These are phyloP conservation scores for Lycium ferocissimum DNA, from an alignment of 257 asterid species.

Conservation along the genomic window DNA sequence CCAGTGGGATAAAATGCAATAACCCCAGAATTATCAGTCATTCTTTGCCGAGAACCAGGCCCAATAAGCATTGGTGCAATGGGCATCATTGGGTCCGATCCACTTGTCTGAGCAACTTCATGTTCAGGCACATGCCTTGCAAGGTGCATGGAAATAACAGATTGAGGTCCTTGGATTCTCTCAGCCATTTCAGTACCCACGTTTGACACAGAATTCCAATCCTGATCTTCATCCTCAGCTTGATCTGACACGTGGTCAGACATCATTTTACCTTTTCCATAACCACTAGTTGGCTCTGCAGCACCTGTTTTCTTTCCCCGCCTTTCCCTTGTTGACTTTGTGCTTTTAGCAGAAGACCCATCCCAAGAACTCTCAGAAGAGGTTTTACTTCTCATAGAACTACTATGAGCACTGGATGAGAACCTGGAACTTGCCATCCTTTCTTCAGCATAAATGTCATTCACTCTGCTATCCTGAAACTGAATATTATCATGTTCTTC, in stretches of 20 bases:
- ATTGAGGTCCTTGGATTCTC: slow-evolving; percentile 57
- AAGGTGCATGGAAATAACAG: slow-evolving; percentile 58
- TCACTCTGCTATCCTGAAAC: slow-evolving; percentile 60
- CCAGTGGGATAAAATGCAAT: slow-evolving; percentile 92
- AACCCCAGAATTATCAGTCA: slow-evolving; percentile 67
- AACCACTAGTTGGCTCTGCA: slow-evolving; percentile 45
- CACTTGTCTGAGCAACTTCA: slow-evolving; percentile 78
- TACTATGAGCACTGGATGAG: slow-evolving; percentile 54
- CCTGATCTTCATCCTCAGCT: slow-evolving; percentile 68
- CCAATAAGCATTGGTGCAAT: slow-evolving; percentile 80
- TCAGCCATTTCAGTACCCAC: slow-evolving; percentile 58
- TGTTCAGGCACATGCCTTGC: slow-evolving; percentile 60
- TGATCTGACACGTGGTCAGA: slow-evolving; percentile 53
- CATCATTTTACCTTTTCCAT: slow-evolving; percentile 67
- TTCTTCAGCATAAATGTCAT: slow-evolving; percentile 65
- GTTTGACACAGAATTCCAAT: slow-evolving; percentile 52
- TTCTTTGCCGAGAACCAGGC: slow-evolving; percentile 69
- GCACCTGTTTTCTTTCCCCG: slow-evolving; percentile 51
- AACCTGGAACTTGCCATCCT: slow-evolving; percentile 52
- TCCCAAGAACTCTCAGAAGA: slow-evolving; percentile 64
- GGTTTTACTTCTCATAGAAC: slow-evolving; percentile 53
- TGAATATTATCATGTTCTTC: slow-evolving; percentile 55
- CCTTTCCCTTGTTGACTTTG: slow-evolving; percentile 50
- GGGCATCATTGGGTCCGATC: slow-evolving; percentile 71
- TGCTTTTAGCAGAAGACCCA: slow-evolving; percentile 46